Evolutionary conservation across 768 basidiomycete genomes (phyloP).

Genomic region (Mycena galericulata): DNA sequence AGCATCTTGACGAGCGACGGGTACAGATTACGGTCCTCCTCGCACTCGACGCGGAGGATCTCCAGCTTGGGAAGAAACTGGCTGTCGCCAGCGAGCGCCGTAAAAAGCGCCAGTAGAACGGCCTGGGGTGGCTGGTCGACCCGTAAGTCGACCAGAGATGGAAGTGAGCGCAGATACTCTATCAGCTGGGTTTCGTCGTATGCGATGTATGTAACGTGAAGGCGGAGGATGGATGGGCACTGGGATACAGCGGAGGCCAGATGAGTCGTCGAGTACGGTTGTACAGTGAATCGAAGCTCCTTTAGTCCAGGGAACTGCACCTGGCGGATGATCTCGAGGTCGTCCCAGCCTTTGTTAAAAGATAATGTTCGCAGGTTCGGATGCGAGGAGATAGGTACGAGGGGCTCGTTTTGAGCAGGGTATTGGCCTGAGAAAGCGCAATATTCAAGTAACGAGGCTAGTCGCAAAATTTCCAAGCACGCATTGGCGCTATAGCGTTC

Average conservation of each 20-base stretch:
- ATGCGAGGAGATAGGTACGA: not conserved
- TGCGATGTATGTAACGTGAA: not conserved
- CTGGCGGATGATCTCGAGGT: not conserved
- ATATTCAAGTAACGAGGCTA: not conserved
- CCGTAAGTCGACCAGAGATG: not conserved
- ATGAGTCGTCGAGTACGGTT: not conserved
- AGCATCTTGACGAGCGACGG: slow-evolving; percentile 4
- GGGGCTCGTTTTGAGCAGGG: no score
- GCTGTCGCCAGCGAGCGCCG: not conserved
- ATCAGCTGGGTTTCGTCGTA: not conserved
- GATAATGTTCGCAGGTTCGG: not conserved
- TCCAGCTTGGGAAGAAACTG: not conserved
- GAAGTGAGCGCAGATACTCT: not conserved
- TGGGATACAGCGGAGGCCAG: not conserved
- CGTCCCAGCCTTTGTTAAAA: not conserved
- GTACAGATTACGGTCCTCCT: not conserved
- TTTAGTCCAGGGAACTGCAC: not conserved
- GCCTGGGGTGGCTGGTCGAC: not conserved
- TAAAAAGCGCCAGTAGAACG: not conserved
- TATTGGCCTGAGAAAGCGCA: not conserved
- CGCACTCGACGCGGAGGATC: not conserved
- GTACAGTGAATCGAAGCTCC: not conserved
- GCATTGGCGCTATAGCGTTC: not conserved
- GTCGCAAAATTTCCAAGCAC: not conserved
- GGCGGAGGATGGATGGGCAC: not conserved